A percentile compares a stretch with the other conserved stretches of the same genome.
phyloP scores from a whole-genome alignment of 192 early-diverging fungal genomes.

The Mortierella antarctica region DNA sequence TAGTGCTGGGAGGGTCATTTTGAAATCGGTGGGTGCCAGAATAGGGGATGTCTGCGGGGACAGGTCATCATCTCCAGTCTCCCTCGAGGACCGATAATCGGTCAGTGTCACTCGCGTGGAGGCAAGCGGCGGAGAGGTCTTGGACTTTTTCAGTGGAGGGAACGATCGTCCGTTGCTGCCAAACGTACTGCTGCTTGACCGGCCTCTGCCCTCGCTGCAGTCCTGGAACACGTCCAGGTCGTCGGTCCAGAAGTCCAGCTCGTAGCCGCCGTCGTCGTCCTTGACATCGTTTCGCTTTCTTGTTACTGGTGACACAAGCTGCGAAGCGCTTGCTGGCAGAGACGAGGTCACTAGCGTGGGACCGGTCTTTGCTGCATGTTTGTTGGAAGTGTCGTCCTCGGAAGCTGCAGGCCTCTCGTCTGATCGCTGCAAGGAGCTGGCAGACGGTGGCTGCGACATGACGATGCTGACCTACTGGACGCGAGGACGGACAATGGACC shows the following conservation, averaged over 20 bases:
- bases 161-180: conserved; percentile 4
- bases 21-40: conserved; percentile 6
- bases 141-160: conserved; percentile 43
- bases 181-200: not conserved
- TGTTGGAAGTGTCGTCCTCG: not conserved
- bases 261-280: conserved; percentile 11
- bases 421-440: too few species aligned
- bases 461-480: too few species aligned
- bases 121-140: conserved; percentile 22
- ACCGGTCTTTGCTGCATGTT: not conserved
- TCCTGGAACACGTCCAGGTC: not conserved
- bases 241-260: not conserved
- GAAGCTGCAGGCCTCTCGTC: too few species aligned
- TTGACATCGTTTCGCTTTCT: conserved; percentile 35
- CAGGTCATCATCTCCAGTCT: conserved; percentile 5
- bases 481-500: too few species aligned
- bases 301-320: conserved; percentile 31
- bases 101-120: conserved; percentile 25
- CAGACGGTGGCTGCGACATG: too few species aligned
- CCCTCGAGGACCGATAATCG: conserved; percentile 29
- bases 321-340: not conserved
- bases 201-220: not conserved
- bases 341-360: not conserved
- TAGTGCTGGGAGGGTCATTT: not conserved
- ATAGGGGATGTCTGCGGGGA: conserved; percentile 26